Percentiles rank a stretch among this genome's conserved stretches.
phyloP scores from a whole-genome alignment of 192 early-diverging fungal species.

The Lunasporangiospora selenospora region DNA sequence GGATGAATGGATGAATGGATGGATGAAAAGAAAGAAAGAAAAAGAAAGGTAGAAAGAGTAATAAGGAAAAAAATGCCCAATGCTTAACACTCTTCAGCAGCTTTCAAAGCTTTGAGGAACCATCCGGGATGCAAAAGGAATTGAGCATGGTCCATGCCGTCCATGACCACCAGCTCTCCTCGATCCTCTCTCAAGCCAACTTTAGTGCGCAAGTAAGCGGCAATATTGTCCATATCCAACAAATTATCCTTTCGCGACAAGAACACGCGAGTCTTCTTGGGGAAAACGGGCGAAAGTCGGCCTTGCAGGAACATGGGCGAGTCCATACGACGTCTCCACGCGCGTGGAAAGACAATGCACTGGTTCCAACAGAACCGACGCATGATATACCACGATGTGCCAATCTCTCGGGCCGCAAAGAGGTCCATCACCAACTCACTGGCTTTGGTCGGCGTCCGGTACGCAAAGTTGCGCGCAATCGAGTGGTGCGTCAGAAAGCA shows the following conservation, averaged over 20 bases:
- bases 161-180: slow-evolving; percentile 31
- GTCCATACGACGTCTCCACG: slow-evolving; percentile 16
- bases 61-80: too few relatives aligned
- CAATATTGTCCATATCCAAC: slow-evolving; percentile 35
- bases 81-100: slow-evolving; percentile 34
- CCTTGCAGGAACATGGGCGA: slow-evolving; percentile 7
- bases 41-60: too few relatives aligned
- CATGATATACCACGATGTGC: slow-evolving; percentile 47
- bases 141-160: slow-evolving; percentile 42
- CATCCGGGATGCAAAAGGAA: slow-evolving; percentile 33
- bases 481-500: slow-evolving; percentile 68
- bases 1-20: too few relatives aligned
- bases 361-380: slow-evolving; percentile 45
- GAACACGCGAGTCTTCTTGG: slow-evolving; percentile 37
- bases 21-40: too few relatives aligned
- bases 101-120: slow-evolving; percentile 44
- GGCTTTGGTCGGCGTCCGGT: slow-evolving; percentile 44
- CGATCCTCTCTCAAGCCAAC: slow-evolving; percentile 32
- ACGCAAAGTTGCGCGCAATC: slow-evolving; percentile 68
- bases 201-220: slow-evolving; percentile 14
- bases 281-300: slow-evolving; percentile 27
- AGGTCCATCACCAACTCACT: slow-evolving; percentile 40
- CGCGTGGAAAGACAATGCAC: slow-evolving; percentile 34
- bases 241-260: slow-evolving; percentile 38
- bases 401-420: slow-evolving; percentile 42